Evolutionary conservation across 345 rosid species (phyloP).

Genomic region (Bruguiera parviflora): DNA sequence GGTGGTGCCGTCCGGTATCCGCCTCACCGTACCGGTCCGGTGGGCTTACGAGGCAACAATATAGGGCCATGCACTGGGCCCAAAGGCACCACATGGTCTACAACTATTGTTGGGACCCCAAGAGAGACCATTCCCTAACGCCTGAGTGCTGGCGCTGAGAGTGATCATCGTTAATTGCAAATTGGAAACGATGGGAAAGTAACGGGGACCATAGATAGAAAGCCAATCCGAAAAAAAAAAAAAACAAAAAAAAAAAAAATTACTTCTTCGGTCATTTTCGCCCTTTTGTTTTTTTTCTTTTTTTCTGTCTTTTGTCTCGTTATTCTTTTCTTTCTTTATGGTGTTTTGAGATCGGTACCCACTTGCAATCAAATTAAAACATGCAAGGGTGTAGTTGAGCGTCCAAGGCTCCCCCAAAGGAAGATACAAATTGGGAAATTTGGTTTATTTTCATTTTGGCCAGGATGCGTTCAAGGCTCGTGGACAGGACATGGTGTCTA

Average conservation of each 20-base stretch:
- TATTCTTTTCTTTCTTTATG: neutral
- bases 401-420: slow-evolving; percentile 23
- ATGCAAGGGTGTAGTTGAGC: slow-evolving; percentile 17
- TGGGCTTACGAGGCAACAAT: slow-evolving; percentile 58
- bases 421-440: neutral
- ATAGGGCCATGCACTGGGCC: slow-evolving; percentile 74
- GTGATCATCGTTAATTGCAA: neutral
- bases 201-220: neutral
- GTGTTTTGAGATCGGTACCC: slow-evolving; percentile 31
- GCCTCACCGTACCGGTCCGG: slow-evolving; percentile 77
- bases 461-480: neutral
- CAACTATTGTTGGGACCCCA: slow-evolving; percentile 71
- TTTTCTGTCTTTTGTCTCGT: neutral
- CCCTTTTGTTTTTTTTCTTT: neutral
- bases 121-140: slow-evolving; percentile 73
- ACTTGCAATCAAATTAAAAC: slow-evolving; percentile 5
- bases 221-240: neutral
- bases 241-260: neutral
- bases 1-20: slow-evolving; percentile 58
- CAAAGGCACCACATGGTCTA: slow-evolving; percentile 64
- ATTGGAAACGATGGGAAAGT: neutral
- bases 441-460: neutral
- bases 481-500: slow-evolving; percentile 14
- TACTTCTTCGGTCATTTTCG: slow-evolving; percentile 1
- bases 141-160: slow-evolving; percentile 64